Evolutionary conservation across 768 basidiomycete genomes (phyloP).

Genomic region (Russula emetica): DNA sequence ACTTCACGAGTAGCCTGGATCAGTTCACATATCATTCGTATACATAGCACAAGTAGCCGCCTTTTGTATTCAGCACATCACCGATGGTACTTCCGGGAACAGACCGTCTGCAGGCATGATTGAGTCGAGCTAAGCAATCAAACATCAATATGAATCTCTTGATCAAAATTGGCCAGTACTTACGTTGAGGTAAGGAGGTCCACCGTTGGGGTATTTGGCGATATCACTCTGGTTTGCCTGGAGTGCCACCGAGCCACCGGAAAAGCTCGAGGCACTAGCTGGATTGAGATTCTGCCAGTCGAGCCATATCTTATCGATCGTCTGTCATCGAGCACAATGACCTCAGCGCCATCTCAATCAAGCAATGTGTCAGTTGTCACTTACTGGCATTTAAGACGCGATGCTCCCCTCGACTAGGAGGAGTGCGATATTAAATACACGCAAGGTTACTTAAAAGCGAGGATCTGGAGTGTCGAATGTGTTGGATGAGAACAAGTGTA

Average conservation of each 20-base stretch:
- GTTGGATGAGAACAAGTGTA: too few species aligned
- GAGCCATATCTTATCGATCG: conserved; percentile 39
- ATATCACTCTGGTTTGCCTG: conserved; percentile 29
- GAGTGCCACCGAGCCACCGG: conserved; percentile 35
- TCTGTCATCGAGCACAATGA: conserved; percentile 23
- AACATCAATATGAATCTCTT: too few species aligned
- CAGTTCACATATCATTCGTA: conserved; percentile 31
- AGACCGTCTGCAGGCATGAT: conserved; percentile 34
- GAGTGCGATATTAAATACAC: too few species aligned
- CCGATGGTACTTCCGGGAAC: conserved; percentile 30
- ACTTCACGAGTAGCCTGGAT: too few species aligned
- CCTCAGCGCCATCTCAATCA: not conserved
- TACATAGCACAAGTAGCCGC: conserved; percentile 36
- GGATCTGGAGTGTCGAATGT: too few species aligned
- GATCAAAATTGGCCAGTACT: not conserved
- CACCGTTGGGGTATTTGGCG: conserved; percentile 31
- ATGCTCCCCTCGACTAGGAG: too few species aligned
- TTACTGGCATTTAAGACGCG: too few species aligned
- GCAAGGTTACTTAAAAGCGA: too few species aligned
- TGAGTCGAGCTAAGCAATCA: conserved; percentile 30
- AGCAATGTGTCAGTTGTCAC: not conserved
- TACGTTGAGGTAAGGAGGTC: conserved; percentile 32
- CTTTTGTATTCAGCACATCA: conserved; percentile 35
- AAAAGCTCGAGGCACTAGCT: conserved; percentile 32
- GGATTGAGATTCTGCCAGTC: conserved; percentile 35